Base-by-base conservation (phyloP, 345 rosid species). In the Lepidium aucheri region DNA sequence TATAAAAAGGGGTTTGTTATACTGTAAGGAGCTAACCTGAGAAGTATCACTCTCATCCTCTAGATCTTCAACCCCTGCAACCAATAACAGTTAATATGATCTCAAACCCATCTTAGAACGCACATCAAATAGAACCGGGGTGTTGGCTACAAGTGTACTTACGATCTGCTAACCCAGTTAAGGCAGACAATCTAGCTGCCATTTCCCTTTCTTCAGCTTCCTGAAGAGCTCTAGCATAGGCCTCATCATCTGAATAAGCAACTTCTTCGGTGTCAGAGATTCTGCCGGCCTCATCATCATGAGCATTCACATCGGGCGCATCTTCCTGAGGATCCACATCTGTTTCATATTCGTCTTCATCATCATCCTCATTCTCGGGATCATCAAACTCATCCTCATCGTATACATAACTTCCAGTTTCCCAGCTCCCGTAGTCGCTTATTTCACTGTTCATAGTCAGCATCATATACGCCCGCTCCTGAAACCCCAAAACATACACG, bases 391-490 rank as follows among this genome's bases (percentile, higher is more conserved):
- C 99, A 68, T 80, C 94, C n/a, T 84, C 88, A 10, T 85, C 92
- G 46, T 63, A 79, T 28, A 74, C 55, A 72, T 77, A 85, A 75
- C 94, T 81, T 47, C 81, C 95, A 51, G 70, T 80, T 53, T 88
- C 96, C 96, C 97, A 87, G 69, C 94, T 89, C 57, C 93, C 93
- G 60, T 87, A 84, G 66, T 88, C 91, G 55, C 84, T 87, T 34
- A 84, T 83, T 4, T 77, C 95, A 75, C 64, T 74, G 64, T 79
- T 78, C 87, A 84, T 79, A 36, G 91, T 81, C 26, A 91, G 77
- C 96, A 91, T 87, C 93, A 91, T 83, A 57, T 85, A 91, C 33
- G 93, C 97, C 60, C 97, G 74, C 62, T 91, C 99, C 97, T 94
- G 68, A 40, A 46, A 52, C 69, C 45, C 49, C 50, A 14, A 61